Base-by-base conservation (phyloP, 805 yeast species). In the Suhomyces sp. region DNA sequence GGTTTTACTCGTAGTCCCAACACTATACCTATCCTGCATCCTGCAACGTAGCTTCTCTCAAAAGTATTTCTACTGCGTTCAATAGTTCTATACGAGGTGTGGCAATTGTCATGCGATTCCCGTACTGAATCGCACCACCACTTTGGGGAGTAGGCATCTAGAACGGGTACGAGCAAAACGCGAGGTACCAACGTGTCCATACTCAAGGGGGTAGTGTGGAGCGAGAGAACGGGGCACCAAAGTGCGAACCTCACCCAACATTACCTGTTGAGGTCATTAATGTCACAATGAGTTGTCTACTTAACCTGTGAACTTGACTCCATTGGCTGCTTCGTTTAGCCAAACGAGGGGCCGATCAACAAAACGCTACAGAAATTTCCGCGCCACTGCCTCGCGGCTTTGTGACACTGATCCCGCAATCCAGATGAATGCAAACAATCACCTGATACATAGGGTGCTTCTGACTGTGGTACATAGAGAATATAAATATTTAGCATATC, bases 401-500 rank as follows among this genome's bases (percentile, higher is more conserved):
- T 38, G 42, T 38, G 42, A 10, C 13, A 15, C 42, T 9, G 42
- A 19, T 38, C 42, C 42, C 13, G 23, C 23, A 19, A 38, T 38
- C 10, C 26, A 44, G 33, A 31, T 19, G n/a, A 46, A 31, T 46
- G 48, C 42, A 47, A 35, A 12, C 9, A 33, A 24, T 47, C 49
- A 47, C 49, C 49, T 47, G 49, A 47, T 47, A 17, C 24, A 27
- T 38, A 51, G 47, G 45, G 47, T 38, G 23, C 50, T 44, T 42
- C 31, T 26, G 3, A 51, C 46, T 51, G 54, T 51, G 54, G 54
- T 31, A 33, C 35, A n/a, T 22, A 42, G 24, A 27, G 29, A n/a
- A 23, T 47, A 47, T 47, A 47, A 47, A 47, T 47, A 47, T 10
- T 31, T 13, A 7, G 26, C 17, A 42, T 42, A 12, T 24, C 46